Conservation (phyloP, 768 basidiomycete genomes). For the Auricularia heimuer region DNA sequence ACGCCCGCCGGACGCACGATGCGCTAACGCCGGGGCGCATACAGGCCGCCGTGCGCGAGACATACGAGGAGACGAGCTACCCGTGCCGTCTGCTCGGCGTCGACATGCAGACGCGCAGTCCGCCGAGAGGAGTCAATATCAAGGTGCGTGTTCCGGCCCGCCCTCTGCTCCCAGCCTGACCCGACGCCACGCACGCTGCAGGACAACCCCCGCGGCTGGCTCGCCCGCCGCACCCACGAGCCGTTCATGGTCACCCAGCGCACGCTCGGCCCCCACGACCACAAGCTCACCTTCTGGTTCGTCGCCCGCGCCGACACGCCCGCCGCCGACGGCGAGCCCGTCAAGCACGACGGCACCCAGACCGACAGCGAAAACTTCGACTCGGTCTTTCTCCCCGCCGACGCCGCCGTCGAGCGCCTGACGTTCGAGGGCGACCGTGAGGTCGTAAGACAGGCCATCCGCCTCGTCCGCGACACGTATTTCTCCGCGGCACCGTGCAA, state of each 20-base stretch:
- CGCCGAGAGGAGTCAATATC: constrained; percentile 33
- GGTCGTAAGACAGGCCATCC: neutral
- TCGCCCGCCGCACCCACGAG: neutral
- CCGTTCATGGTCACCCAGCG: constrained; percentile 2
- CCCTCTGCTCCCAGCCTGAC: too few relatives aligned
- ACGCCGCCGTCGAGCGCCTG: neutral
- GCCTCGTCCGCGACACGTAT: neutral
- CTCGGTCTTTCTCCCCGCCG: neutral
- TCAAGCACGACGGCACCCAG: constrained; percentile 26
- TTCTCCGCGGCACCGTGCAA: neutral
- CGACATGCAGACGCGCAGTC: constrained; percentile 47
- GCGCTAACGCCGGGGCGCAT: constrained; percentile 39
- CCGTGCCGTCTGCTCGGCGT: constrained; percentile 39
- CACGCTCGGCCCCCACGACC: neutral
- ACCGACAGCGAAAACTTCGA: constrained; percentile 33
- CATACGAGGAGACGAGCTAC: constrained; percentile 58
- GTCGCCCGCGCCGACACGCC: neutral
- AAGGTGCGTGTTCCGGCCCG: constrained; percentile 7
- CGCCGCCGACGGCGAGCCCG: neutral
- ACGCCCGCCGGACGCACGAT: neutral
- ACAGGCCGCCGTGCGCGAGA: constrained; percentile 46
- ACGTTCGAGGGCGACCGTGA: neutral
- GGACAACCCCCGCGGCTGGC: neutral
- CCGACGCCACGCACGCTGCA: neutral
- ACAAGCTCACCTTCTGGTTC: constrained; percentile 1